These are phyloP conservation scores for Penicillium sp. DNA, from an alignment of 2,329 filamentous ascomycete genomes.

Conservation along the genomic window DNA sequence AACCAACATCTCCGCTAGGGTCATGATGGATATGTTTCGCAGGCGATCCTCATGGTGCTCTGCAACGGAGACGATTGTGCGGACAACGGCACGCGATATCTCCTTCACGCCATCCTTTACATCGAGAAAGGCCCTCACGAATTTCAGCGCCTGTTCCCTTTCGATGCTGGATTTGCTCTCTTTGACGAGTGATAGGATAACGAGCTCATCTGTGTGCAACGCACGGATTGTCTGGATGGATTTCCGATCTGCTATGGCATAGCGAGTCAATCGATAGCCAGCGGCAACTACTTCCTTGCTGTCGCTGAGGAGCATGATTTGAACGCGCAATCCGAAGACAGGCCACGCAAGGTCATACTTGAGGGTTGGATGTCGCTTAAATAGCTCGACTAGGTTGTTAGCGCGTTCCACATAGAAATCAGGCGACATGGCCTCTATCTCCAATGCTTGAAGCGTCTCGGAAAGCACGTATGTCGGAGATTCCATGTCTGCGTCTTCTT, in stretches of 20 bases:
- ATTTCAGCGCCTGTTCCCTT: constrained; percentile 94
- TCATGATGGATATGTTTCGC: constrained; percentile 88
- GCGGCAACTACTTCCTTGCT: constrained; percentile 94
- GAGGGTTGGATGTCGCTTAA: constrained; percentile 87
- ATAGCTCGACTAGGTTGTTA: constrained; percentile 93
- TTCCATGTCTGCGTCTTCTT: constrained; percentile 71
- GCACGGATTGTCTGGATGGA: constrained; percentile 87
- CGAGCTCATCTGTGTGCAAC: constrained; percentile 89
- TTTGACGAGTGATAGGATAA: constrained; percentile 90
- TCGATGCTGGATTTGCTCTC: constrained; percentile 97
- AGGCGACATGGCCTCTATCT: constrained; percentile 82
- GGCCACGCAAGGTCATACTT: constrained; percentile 98
- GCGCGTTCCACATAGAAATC: constrained; percentile 95
- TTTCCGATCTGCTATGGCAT: constrained; percentile 88
- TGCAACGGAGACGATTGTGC: constrained; percentile 88
- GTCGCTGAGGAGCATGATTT: constrained; percentile 93
- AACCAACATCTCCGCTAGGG: constrained; percentile 86
- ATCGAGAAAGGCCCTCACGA: constrained; percentile 91
- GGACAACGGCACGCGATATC: constrained; percentile 81
- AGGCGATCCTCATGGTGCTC: constrained; percentile 84
- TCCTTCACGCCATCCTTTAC: constrained; percentile 91
- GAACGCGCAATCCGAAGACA: constrained; percentile 89
- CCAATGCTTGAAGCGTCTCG: constrained; percentile 87
- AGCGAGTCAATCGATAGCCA: constrained; percentile 89
- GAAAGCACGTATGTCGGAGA: constrained; percentile 90